phyloP scores from a whole-genome alignment of 139 green algal species.

The Pleodorina starrii region DNA sequence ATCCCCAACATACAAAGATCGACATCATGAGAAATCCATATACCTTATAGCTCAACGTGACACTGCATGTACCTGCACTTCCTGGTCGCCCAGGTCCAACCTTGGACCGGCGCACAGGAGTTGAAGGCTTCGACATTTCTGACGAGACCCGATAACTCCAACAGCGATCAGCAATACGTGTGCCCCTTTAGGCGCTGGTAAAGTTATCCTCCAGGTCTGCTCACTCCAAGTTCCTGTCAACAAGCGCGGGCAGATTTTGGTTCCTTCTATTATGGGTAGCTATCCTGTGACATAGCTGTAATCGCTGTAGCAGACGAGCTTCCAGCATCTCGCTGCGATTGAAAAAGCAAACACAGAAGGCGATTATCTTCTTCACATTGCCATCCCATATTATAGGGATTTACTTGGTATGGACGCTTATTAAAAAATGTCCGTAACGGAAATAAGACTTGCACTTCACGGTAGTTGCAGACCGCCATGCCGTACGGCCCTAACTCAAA shows the following conservation, averaged over 20 bases:
- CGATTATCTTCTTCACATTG: no score
- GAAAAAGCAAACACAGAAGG: no score
- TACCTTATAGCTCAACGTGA: neutral
- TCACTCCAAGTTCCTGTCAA: neutral
- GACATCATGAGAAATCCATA: neutral
- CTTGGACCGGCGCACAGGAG: constrained; percentile 33
- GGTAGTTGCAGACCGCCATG: no score
- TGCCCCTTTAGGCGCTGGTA: neutral
- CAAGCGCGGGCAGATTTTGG: neutral
- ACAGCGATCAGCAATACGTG: neutral
- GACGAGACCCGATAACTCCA: neutral
- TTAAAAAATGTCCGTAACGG: no score
- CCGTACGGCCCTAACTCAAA: no score
- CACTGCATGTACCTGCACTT: neutral
- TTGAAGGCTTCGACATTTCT: constrained; percentile 40
- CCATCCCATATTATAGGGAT: no score
- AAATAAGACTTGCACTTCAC: no score
- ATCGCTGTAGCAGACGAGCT: no score
- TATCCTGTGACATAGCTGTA: neutral
- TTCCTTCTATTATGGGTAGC: neutral
- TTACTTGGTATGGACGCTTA: no score
- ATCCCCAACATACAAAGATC: neutral
- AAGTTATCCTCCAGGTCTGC: neutral
- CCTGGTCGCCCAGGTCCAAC: constrained; percentile 2
- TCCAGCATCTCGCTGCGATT: no score